Evolutionary conservation across 345 rosid genomes (phyloP).

Genomic region (Linum tenue): DNA sequence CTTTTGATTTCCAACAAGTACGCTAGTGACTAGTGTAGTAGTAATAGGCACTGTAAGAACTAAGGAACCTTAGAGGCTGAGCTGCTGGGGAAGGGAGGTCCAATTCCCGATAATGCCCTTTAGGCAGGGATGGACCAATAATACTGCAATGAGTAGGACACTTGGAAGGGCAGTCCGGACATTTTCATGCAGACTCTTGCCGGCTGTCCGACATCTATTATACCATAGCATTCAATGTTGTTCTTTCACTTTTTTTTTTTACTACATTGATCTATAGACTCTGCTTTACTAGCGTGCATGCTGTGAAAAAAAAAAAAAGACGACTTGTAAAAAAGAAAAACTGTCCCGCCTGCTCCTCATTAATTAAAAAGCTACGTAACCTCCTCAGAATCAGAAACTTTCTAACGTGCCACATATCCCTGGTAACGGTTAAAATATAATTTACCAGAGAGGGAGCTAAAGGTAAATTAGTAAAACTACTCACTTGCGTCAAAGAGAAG

Average conservation of each 20-base stretch:
- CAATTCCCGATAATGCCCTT: constrained; percentile 56
- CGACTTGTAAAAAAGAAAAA: constrained; percentile 6
- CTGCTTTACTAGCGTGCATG: constrained; percentile 25
- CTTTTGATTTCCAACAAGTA: background rate
- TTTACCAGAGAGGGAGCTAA: background rate
- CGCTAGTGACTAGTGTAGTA: background rate
- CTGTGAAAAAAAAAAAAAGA: background rate
- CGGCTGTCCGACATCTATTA: constrained; percentile 27
- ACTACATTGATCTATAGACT: background rate
- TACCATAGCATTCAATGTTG: background rate
- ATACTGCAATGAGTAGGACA: constrained; percentile 21
- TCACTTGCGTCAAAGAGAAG: constrained; percentile 90
- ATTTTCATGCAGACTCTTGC: constrained; percentile 36
- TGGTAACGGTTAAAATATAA: background rate
- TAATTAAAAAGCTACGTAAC: constrained; percentile 6
- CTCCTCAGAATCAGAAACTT: background rate
- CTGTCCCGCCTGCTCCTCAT: too few species aligned
- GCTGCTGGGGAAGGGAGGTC: background rate
- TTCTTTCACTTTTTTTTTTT: constrained; percentile 6
- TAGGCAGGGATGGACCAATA: background rate
- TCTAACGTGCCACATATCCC: too few species aligned
- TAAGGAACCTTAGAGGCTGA: too few species aligned
- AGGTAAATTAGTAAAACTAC: constrained; percentile 7
- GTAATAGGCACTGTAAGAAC: background rate
- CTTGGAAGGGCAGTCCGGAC: constrained; percentile 36